These are phyloP conservation scores for Lasiodiplodia sp. DNA, from an alignment of 2,329 filamentous ascomycete genomes.

Conservation along the genomic window DNA sequence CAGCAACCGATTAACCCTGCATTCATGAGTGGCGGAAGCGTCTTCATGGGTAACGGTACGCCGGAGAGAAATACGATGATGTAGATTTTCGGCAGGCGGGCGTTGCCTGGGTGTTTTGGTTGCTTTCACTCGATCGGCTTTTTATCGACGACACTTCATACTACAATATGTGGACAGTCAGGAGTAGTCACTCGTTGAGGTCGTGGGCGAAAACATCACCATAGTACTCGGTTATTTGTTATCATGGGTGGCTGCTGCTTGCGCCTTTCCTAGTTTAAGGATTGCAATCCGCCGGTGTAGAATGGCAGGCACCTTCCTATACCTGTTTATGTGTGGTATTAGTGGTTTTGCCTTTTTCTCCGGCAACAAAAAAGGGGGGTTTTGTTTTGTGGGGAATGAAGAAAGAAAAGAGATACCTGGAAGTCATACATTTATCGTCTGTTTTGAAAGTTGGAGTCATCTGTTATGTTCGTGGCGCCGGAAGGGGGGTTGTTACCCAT, in stretches of 20 bases:
- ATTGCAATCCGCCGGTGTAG: background rate
- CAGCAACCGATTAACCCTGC: constrained; percentile 35
- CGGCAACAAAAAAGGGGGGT: background rate
- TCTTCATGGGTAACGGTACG: constrained; percentile 50
- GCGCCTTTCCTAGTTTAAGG: background rate
- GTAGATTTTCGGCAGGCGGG: constrained; percentile 1
- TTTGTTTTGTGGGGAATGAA: background rate
- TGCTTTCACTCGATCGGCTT: background rate
- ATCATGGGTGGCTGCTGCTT: background rate
- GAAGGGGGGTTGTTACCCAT: background rate
- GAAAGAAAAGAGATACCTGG: background rate
- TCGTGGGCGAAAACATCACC: background rate
- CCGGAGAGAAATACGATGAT: constrained; percentile 28
- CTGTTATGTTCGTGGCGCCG: too few relatives aligned
- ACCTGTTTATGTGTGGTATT: background rate
- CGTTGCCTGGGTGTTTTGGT: background rate
- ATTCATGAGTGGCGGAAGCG: constrained; percentile 41
- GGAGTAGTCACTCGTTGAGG: background rate
- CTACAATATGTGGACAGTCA: background rate
- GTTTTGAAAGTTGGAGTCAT: background rate
- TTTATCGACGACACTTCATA: constrained; percentile 1
- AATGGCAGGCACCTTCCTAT: background rate
- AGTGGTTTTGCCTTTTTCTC: background rate
- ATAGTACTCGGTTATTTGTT: background rate
- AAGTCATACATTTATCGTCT: background rate